phyloP scores from a whole-genome alignment of 2,329 filamentous ascomycete species.

The Aureobasidium sp. region DNA sequence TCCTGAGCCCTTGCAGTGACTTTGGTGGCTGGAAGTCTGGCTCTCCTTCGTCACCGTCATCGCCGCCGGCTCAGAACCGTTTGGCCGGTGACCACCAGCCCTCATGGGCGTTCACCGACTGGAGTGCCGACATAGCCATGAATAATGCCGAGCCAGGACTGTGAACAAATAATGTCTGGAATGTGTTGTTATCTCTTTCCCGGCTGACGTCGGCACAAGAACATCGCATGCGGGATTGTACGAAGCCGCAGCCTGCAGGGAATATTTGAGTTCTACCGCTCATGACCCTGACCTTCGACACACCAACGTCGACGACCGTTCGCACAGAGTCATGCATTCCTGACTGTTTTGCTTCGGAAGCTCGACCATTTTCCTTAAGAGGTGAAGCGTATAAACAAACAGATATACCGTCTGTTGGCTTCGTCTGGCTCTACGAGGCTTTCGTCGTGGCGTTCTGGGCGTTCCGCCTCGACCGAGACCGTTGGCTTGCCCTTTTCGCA shows the following conservation, averaged over 20 bases:
- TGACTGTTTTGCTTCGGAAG: neutral
- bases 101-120: neutral
- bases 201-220: neutral
- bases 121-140: neutral
- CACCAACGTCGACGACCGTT: neutral
- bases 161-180: neutral
- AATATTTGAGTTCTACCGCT: neutral
- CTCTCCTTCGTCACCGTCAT: neutral
- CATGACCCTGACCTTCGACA: neutral
- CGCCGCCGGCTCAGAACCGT: neutral
- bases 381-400: neutral
- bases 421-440: neutral
- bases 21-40: neutral
- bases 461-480: neutral
- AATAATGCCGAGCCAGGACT: neutral
- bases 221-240: neutral
- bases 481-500: slow-evolving; percentile 1
- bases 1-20: neutral
- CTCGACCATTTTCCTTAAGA: neutral
- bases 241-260: neutral
- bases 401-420: neutral
- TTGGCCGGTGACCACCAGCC: neutral
- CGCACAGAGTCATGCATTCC: neutral
- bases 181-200: neutral
- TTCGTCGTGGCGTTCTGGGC: neutral